A percentile compares a stretch with the other conserved stretches of the same genome.
Evolutionary conservation across 345 rosid species (phyloP).

Genomic region (Viola odorata): DNA sequence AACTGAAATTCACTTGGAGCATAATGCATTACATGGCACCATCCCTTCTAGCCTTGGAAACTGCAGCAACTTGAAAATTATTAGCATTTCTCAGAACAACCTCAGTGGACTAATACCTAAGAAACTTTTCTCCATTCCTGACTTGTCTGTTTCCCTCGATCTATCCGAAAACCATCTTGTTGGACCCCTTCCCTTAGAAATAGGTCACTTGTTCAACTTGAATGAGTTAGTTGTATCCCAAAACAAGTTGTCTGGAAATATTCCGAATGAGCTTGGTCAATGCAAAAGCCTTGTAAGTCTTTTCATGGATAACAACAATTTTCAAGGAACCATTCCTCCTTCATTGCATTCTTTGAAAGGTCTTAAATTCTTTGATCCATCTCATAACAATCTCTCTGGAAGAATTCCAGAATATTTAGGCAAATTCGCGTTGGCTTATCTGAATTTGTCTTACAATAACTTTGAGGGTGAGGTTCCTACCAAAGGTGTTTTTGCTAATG

Average conservation of each 20-base stretch:
- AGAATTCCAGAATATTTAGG: background rate
- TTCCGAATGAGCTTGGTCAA: background rate
- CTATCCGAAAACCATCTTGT: background rate
- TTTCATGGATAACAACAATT: background rate
- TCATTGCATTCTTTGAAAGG: slow-evolving; percentile 2
- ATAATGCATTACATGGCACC: background rate
- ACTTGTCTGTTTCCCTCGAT: background rate
- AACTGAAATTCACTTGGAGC: background rate
- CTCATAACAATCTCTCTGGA: background rate
- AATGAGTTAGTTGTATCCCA: background rate
- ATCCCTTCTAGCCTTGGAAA: slow-evolving; percentile 6
- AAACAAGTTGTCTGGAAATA: background rate
- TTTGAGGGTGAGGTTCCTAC: background rate
- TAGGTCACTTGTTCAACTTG: background rate
- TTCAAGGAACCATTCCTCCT: background rate
- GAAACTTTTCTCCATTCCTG: background rate
- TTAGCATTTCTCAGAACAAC: background rate
- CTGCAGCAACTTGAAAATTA: background rate
- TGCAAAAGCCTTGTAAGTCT: background rate
- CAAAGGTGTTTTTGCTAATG: slow-evolving; percentile 5
- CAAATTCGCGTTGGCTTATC: background rate
- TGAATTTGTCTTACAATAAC: slow-evolving; percentile 3
- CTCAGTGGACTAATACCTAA: background rate
- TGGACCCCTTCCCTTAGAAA: background rate
- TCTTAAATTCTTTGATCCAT: background rate